Percentiles rank a stretch among this genome's conserved stretches.
Conservation (phyloP, 805 yeast species). For the Metschnikowia proteae region DNA sequence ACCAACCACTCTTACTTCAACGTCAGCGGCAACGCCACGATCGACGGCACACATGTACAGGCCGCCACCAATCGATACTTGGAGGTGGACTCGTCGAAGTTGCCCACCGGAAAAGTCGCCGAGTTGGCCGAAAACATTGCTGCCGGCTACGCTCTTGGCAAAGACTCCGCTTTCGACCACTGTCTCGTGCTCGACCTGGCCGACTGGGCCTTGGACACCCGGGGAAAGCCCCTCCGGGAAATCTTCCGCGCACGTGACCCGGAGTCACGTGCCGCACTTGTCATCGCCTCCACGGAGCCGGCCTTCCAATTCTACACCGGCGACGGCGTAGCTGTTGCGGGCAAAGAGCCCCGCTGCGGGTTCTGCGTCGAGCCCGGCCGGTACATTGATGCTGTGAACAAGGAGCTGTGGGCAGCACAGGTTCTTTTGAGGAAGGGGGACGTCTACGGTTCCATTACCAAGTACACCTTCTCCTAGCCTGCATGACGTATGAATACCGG, state of each 20-base stretch:
- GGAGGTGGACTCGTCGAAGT: constrained; percentile 36
- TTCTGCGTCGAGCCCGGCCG: constrained; percentile 63
- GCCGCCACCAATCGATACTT: constrained; percentile 39
- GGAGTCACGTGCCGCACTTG: constrained; percentile 38
- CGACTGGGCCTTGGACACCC: constrained; percentile 43
- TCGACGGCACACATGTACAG: constrained; percentile 31
- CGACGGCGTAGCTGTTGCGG: constrained; percentile 41
- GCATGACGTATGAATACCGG: too few species aligned
- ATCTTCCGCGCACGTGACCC: constrained; percentile 46
- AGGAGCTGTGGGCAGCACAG: constrained; percentile 43
- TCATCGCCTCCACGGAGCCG: constrained; percentile 58
- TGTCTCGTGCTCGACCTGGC: constrained; percentile 45
- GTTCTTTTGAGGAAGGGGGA: constrained; percentile 48
- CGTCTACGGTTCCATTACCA: constrained; percentile 48
- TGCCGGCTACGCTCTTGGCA: constrained; percentile 13
- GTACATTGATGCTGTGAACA: constrained; percentile 52
- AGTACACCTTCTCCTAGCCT: constrained; percentile 18
- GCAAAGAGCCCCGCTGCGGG: constrained; percentile 41
- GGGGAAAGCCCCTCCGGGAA: constrained; percentile 30
- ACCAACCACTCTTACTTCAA: constrained; percentile 66
- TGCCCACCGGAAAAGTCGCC: constrained; percentile 45
- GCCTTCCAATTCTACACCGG: constrained; percentile 66
- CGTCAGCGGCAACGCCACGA: constrained; percentile 28
- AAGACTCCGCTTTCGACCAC: constrained; percentile 34
- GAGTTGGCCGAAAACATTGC: constrained; percentile 20